Evolutionary conservation across 2,329 filamentous ascomycete species (phyloP), one percentile per base, ranked within the genome.

Genomic region (Colletotrichum australisinense): DNA sequence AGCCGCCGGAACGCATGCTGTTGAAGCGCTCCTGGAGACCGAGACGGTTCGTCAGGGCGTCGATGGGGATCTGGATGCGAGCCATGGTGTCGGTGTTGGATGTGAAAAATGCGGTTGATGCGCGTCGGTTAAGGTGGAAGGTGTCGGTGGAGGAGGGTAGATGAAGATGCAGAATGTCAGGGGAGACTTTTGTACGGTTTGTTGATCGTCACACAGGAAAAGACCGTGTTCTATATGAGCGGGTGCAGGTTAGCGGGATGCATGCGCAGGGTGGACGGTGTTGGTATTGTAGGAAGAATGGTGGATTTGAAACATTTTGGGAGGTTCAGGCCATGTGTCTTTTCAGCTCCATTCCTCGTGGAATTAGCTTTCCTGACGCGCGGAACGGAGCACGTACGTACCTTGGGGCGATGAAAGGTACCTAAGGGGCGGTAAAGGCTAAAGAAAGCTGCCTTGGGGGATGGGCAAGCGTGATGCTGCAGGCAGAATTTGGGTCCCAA

Each of bases 51-150:
- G 96, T 97, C 83, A 98, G 86, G 80, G 93, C 91, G 84, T 98
- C 95, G 80, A 98, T 88, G 70, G 97, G 97, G 78, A 99, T 97
- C 88, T 94, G 94, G 81, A 98, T 94, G 83, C 94, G 92, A 78
- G 94, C 89, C 95, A 97, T 98, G 75, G 75, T 78, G 77, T 59
- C 63, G 66, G 69, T 56, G 42, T 5, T 30, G 19, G 66, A 22
- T 30, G 38, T 58, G 6, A 30, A 8, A 46, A 57, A 7, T 19
- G 58, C 14, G 58, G 30, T 62, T 16, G 28, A n/a, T 52, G 46
- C 30, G 42, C 53, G 69, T 62, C 46, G 49, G 55, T 62, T 62
- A 12, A 7, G n/a, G 57, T 56, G 38, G 52, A 49, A 55, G 65
- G 12, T 32, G 42, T 4, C 14, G 38, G 38, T 35, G 28, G 57